Conservation (phyloP, 257 asterid genomes). For the Plantago elongata region DNA sequence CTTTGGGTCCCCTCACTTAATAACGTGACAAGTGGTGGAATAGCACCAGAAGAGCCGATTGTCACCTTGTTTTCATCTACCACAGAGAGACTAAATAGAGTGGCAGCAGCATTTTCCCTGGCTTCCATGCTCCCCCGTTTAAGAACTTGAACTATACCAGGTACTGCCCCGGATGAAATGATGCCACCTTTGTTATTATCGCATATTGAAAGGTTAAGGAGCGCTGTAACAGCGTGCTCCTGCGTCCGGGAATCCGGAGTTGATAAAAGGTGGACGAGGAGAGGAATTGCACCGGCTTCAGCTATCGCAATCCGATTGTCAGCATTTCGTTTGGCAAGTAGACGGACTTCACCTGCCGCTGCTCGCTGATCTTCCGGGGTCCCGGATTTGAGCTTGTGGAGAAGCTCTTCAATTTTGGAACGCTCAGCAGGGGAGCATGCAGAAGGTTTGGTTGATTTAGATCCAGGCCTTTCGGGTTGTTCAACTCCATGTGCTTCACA, state of each 20-base stretch:
- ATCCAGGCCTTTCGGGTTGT: conserved; percentile 73
- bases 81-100: conserved; percentile 90
- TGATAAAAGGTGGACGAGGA: conserved; percentile 68
- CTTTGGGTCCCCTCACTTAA: conserved; percentile 74
- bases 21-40: conserved; percentile 72
- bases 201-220: conserved; percentile 89
- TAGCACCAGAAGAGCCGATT: conserved; percentile 80
- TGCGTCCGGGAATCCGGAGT: conserved; percentile 85
- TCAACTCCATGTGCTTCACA: conserved; percentile 86
- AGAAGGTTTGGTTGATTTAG: conserved; percentile 44
- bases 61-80: conserved; percentile 81
- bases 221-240: conserved; percentile 93
- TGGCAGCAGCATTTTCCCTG: conserved; percentile 92
- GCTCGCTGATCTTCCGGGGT: conserved; percentile 81
- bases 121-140: conserved; percentile 91
- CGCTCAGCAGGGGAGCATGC: conserved; percentile 67
- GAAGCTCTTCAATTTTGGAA: conserved; percentile 58
- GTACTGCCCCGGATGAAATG: conserved; percentile 76
- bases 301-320: conserved; percentile 95
- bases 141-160: conserved; percentile 86
- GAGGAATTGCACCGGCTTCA: conserved; percentile 94
- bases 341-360: conserved; percentile 93
- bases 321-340: conserved; percentile 90
- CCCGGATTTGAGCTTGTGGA: conserved; percentile 65
- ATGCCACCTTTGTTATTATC: conserved; percentile 84